Conservation (phyloP, 768 basidiomycete species). For the Leccinum broughii region DNA sequence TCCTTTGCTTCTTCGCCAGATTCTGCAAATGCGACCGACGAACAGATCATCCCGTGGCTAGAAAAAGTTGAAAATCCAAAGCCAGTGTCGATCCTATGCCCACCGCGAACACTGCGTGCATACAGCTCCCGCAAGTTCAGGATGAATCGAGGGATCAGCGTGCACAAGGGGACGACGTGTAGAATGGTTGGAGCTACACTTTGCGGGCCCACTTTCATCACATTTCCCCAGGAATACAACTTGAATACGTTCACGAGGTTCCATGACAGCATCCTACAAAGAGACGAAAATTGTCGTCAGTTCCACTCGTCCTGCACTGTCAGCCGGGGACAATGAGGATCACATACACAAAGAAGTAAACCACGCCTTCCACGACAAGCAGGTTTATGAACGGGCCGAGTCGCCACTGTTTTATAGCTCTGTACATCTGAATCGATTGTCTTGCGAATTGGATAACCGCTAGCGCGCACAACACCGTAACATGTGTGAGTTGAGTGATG, state of each 20-base stretch:
- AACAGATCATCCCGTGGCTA: background rate
- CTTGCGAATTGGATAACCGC: background rate
- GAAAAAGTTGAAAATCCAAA: background rate
- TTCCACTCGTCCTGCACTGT: background rate
- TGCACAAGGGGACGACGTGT: too few relatives aligned
- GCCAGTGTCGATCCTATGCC: background rate
- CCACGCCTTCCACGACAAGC: background rate
- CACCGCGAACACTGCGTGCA: background rate
- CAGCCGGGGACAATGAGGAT: background rate
- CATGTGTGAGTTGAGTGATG: background rate
- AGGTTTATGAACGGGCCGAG: background rate
- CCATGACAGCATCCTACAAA: background rate
- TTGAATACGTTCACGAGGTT: background rate
- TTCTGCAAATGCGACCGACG: background rate
- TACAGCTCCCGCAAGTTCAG: background rate
- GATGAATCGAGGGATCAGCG: background rate
- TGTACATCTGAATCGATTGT: background rate
- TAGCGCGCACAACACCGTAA: background rate
- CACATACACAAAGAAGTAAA: background rate
- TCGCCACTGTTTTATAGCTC: background rate
- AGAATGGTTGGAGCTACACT: too few relatives aligned
- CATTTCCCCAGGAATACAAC: too few relatives aligned
- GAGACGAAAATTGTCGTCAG: background rate
- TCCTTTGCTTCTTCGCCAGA: background rate
- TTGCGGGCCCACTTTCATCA: too few relatives aligned